Evolutionary conservation across 140 eudicot species (phyloP).

Genomic region (Stevia rebaudiana): DNA sequence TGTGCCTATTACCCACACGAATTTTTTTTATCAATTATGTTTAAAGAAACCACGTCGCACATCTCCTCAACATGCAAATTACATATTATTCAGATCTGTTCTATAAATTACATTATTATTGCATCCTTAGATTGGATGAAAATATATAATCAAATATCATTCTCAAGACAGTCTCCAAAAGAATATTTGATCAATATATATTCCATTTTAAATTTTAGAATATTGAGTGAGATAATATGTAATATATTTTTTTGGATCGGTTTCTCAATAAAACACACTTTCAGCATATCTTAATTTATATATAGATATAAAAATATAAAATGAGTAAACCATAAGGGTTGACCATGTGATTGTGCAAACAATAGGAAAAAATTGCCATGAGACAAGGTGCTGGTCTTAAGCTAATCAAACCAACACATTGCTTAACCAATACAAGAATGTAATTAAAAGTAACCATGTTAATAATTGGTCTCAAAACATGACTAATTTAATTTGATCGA

Average conservation of each 20-base stretch:
- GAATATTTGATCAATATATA: constrained; percentile 1
- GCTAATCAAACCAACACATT: constrained; percentile 29
- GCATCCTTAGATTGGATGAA: neutral
- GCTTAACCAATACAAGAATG: constrained; percentile 29
- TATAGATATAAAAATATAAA: too few species aligned
- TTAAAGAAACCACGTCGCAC: too few species aligned
- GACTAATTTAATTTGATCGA: neutral
- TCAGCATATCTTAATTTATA: neutral
- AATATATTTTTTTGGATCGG: too few species aligned
- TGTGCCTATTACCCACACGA: too few species aligned
- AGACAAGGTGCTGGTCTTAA: constrained; percentile 39
- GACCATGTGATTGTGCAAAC: constrained; percentile 31
- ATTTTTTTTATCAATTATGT: too few species aligned
- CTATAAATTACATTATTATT: too few species aligned
- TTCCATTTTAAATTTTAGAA: neutral
- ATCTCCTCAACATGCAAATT: too few species aligned
- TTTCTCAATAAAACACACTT: neutral
- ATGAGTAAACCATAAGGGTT: constrained; percentile 6
- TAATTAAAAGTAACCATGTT: neutral
- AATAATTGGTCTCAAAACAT: neutral
- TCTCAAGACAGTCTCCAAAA: neutral
- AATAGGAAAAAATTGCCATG: constrained; percentile 23
- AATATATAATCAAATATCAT: constrained; percentile 7
- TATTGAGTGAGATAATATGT: too few species aligned
- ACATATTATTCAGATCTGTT: too few species aligned